Base-by-base conservation (phyloP, 129 eudicot species). In the Tanacetum coccineum region DNA sequence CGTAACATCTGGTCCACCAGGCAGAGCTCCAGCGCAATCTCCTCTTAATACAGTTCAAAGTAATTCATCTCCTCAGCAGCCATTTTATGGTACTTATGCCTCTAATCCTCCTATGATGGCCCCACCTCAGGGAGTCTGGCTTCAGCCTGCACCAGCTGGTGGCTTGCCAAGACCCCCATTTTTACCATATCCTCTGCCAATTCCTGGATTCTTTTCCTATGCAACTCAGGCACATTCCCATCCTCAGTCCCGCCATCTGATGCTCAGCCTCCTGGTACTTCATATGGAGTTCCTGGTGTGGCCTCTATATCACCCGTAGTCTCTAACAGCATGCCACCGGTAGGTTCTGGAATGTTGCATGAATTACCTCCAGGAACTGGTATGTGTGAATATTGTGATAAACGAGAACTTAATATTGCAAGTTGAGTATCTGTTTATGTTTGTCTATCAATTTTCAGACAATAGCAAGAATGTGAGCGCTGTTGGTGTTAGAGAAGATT, bases 301-400 rank as follows among this genome's bases (percentile, higher is more conserved):
- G 62, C 62, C 30, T 32, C 83, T 18, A 42, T 66, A 66, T 30
- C 66, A 51, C 32, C 83, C 57, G 45, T 67, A 19, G 74, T 75
- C 59, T 66, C 86, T 46, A 84, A 63, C 80, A 71, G 51, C 72
- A 82, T 80, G 68, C 64, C 44, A 15, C 19, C 73, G 15, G 56
- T 15, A 46, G 71, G 62, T 68, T 74, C 86, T 21, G 81, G 22
- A 12, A 18, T 66, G 63, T 84, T 80, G 70, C 68, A 59, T 64
- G 96, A 86, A 58, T 69, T 80, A 56, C 92, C 95, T 75, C 95
- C 99, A 39, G 95, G 95, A 71, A 82, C 68, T 73, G 89, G 96
- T 93, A 80, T 71, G 78, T 55, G 51, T 44, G 53, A 54, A 22
- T 67, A 63, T 46, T 58, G 57, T 22, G 67, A 59, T 72, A 25